These are phyloP conservation scores for Silybum marianum DNA, from an alignment of 129 eudicot genomes.

Conservation along the genomic window DNA sequence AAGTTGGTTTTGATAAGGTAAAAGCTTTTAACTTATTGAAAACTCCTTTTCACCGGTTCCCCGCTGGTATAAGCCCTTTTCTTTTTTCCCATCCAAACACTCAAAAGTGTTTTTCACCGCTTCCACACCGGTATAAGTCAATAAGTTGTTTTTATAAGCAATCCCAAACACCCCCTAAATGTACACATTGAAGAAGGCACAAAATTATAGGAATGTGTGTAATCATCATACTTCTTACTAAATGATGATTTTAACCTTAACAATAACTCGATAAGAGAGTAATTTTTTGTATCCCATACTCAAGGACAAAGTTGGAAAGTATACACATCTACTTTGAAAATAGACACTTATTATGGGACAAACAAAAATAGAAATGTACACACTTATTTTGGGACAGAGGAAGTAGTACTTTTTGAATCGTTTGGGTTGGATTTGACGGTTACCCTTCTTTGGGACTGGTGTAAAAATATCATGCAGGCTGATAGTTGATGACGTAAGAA, in stretches of 20 bases:
- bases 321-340: too few species aligned
- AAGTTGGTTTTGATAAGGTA: too few species aligned
- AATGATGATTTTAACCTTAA: not conserved
- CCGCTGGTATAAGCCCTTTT: too few species aligned
- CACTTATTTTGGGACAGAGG: not conserved
- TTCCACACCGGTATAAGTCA: too few species aligned
- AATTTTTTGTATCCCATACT: not conserved
- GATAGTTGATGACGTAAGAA: not conserved
- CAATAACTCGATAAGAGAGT: not conserved
- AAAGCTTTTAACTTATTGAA: too few species aligned
- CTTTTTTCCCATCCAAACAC: too few species aligned
- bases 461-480: not conserved
- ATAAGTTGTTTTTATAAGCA: too few species aligned
- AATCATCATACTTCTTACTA: not conserved
- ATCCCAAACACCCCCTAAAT: not conserved
- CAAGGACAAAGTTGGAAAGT: not conserved
- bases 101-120: too few species aligned
- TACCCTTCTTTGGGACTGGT: not conserved
- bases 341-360: not conserved
- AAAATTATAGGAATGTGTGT: not conserved
- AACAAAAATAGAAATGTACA: not conserved
- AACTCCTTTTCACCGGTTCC: too few species aligned
- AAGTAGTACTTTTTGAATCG: not conserved
- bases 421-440: not conserved
- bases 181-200: not conserved